Evolutionary conservation across 2,329 filamentous ascomycete species (phyloP).

Genomic region (Phyllosticta citrichinensis): DNA sequence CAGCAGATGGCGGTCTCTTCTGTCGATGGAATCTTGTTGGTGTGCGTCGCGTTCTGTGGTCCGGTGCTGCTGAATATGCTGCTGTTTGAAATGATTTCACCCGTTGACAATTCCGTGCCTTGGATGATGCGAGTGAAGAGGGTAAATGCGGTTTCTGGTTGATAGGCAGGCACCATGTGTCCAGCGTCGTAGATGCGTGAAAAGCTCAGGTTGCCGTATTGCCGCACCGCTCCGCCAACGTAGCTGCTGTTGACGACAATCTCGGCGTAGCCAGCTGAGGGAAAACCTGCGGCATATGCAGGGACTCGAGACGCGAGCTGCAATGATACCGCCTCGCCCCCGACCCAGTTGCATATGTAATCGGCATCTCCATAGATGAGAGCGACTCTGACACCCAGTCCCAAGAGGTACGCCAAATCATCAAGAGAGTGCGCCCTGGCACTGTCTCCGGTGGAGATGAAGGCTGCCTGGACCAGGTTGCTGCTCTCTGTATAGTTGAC

Average conservation of each 20-base stretch:
- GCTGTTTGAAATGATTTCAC: slow-evolving; percentile 39
- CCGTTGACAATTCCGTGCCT: slow-evolving; percentile 39
- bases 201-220: slow-evolving; percentile 58
- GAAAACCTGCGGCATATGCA: slow-evolving; percentile 46
- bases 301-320: slow-evolving; percentile 37
- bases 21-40: slow-evolving; percentile 41
- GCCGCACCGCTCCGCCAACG: slow-evolving; percentile 62
- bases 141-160: slow-evolving; percentile 40
- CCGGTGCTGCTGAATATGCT: slow-evolving; percentile 39
- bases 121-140: slow-evolving; percentile 44
- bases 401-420: slow-evolving; percentile 34
- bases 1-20: slow-evolving; percentile 48
- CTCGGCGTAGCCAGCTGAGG: slow-evolving; percentile 58
- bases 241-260: slow-evolving; percentile 59
- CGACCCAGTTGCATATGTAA: slow-evolving; percentile 53
- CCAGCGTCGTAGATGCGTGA: slow-evolving; percentile 43
- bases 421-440: slow-evolving; percentile 31
- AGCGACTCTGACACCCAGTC: slow-evolving; percentile 44
- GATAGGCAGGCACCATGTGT: slow-evolving; percentile 40
- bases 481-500: slow-evolving; percentile 41
- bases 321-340: slow-evolving; percentile 61
- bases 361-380: slow-evolving; percentile 59
- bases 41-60: slow-evolving; percentile 46
- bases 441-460: slow-evolving; percentile 33
- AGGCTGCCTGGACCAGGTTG: slow-evolving; percentile 25